Base-by-base conservation (phyloP, 2,329 filamentous ascomycete genomes). In the Venturia asperata region DNA sequence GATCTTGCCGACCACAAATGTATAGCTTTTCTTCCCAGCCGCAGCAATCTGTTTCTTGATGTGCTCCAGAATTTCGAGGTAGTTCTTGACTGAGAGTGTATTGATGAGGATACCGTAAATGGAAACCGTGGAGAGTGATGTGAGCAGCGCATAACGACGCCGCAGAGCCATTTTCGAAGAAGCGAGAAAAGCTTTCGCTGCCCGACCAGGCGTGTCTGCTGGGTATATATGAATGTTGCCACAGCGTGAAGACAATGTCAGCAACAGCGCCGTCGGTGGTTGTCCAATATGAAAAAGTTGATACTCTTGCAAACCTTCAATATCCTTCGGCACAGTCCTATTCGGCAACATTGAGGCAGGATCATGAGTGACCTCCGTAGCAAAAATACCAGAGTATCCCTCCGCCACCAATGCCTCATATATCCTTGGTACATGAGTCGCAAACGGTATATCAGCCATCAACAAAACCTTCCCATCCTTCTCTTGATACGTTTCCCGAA, bases 71-170 rank as follows among this genome's bases (percentile, higher is more conserved):
- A 92, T 92, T 17, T 85, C 80, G 68, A 97, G 83, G 78, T 97
- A 97, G 74, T 97, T 95, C 67, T 88, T 87, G 6, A 97, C 91
- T 27, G 89, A 93, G 5, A 99, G 85, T 0, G 94, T 99, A 76
- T 97, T 97, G 76, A 99, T 92, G 1, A 99, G 81, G 67, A 99
- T 96, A 9, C 94, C 94, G 70, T 97, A 91, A 62, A 97, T 86
- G 24, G 91, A 87, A 0, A 87, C 89, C 0, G 91, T 91, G 21
- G 88, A 86, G 37, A 97, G 85, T 0, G 86, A 86, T 1, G 93
- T 88, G 13, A 97, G 82, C 66, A 94, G 87, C 0, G 89, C 94
- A 75, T 97, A 99, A 45, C 94, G 90, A 2, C 94, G 88, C 34
- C 91, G 87, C 30, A 83, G 77, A 10, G 65, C 41, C 34, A 80